A percentile compares a stretch with the other conserved stretches of the same genome.
phyloP scores from a whole-genome alignment of 148 eudicot species.

The Amaranthus palmeri region DNA sequence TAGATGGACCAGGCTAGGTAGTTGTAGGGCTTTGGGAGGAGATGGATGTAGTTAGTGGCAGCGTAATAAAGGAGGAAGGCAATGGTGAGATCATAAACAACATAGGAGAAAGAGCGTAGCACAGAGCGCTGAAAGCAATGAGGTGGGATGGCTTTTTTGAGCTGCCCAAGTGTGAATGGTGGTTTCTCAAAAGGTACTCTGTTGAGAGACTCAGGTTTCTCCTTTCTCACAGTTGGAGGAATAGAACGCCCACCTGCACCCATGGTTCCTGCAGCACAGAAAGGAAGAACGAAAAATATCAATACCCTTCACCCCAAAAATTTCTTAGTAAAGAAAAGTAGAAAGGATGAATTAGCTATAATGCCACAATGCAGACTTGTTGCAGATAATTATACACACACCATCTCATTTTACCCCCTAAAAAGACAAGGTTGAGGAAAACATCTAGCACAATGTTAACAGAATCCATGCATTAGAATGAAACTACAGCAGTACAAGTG shows the following conservation, averaged over 20 bases:
- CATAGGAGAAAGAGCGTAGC: slow-evolving; percentile 66
- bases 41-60: slow-evolving; percentile 57
- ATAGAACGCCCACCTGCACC: slow-evolving; percentile 68
- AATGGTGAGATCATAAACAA: slow-evolving; percentile 49
- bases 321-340: background rate
- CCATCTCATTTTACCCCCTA: too few species aligned
- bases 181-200: slow-evolving; percentile 69
- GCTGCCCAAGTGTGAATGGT: slow-evolving; percentile 65
- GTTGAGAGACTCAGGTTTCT: slow-evolving; percentile 29
- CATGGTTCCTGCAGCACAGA: slow-evolving; percentile 36
- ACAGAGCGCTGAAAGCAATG: slow-evolving; percentile 83
- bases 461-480: too few species aligned
- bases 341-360: too few species aligned
- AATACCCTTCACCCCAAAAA: background rate
- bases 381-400: too few species aligned
- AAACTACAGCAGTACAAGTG: too few species aligned
- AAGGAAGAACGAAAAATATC: background rate
- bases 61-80: slow-evolving; percentile 48
- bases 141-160: slow-evolving; percentile 83
- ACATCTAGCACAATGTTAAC: too few species aligned
- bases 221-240: slow-evolving; percentile 36
- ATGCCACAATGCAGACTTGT: too few species aligned
- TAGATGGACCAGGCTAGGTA: slow-evolving; percentile 70
- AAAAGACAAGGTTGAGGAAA: too few species aligned
- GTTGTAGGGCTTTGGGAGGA: slow-evolving; percentile 51